phyloP scores from a whole-genome alignment of 495 filamentous ascomycete species.

The Endocarpon pusillum region DNA sequence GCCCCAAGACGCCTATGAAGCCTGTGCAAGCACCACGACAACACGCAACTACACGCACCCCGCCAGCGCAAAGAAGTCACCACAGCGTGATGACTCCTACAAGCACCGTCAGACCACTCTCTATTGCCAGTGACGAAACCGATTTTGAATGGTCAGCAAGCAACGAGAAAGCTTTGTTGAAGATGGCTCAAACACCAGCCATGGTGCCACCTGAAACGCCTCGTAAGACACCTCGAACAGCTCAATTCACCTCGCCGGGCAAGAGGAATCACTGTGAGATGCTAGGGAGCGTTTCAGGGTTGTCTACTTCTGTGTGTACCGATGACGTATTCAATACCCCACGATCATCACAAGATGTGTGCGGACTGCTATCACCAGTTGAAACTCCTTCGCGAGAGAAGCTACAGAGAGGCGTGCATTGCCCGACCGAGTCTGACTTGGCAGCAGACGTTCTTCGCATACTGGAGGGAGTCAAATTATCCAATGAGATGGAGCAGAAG shows the following conservation, averaged over 20 bases:
- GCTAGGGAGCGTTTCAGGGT: constrained; percentile 2
- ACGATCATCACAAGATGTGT: no score
- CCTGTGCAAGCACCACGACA: constrained; percentile 7
- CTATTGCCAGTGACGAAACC: background rate
- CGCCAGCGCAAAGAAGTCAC: background rate
- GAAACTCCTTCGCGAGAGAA: constrained; percentile 37
- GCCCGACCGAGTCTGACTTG: constrained; percentile 22
- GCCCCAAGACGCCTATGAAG: constrained; percentile 9
- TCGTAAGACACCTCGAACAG: constrained; percentile 28
- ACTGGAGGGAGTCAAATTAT: constrained; percentile 31
- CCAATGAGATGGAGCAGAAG: constrained; percentile 20
- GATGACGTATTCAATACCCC: constrained; percentile 15
- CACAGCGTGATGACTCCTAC: no score
- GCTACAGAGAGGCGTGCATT: background rate
- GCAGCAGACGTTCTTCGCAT: constrained; percentile 31
- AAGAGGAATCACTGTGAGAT: constrained; percentile 33
- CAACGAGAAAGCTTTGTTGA: constrained; percentile 18
- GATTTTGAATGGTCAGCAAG: constrained; percentile 30
- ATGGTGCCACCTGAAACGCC: constrained; percentile 24
- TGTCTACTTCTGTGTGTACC: constrained; percentile 11
- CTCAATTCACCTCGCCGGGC: constrained; percentile 28
- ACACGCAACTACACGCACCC: constrained; percentile 4
- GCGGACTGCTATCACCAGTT: constrained; percentile 12
- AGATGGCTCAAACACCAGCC: constrained; percentile 5
- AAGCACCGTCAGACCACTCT: background rate